These are phyloP conservation scores for Dactylellina sp. DNA, from an alignment of 2,329 filamentous ascomycete genomes.

Conservation along the genomic window DNA sequence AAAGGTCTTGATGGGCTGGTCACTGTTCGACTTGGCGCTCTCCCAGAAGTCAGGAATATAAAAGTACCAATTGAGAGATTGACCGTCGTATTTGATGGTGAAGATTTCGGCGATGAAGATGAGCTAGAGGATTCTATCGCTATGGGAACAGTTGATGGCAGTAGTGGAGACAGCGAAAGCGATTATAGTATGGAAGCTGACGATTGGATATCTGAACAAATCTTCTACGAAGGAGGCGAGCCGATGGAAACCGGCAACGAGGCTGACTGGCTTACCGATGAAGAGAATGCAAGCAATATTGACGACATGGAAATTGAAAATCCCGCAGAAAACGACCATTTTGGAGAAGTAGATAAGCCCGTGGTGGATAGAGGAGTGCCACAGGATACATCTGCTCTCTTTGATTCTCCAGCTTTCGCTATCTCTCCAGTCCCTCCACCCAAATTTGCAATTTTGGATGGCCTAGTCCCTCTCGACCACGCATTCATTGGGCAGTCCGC, in stretches of 20 bases:
- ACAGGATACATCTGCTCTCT: neutral
- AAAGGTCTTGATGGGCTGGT: constrained; percentile 69
- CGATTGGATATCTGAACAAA: constrained; percentile 62
- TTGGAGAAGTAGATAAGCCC: neutral
- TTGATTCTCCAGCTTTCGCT: neutral
- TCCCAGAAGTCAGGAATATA: constrained; percentile 67
- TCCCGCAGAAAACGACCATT: constrained; percentile 14
- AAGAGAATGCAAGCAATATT: constrained; percentile 63
- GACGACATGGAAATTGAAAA: constrained; percentile 49
- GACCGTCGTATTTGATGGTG: constrained; percentile 65
- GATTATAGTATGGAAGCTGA: constrained; percentile 59
- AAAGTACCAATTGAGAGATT: constrained; percentile 67
- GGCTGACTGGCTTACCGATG: constrained; percentile 64
- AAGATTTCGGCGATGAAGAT: constrained; percentile 63
- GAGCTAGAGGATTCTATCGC: constrained; percentile 37
- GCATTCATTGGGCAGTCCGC: constrained; percentile 62
- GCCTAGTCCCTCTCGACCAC: constrained; percentile 65
- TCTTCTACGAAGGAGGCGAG: constrained; percentile 66
- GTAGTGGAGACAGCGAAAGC: constrained; percentile 61
- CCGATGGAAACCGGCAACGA: constrained; percentile 65
- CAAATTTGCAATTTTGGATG: constrained; percentile 65
- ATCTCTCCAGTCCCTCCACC: constrained; percentile 59
- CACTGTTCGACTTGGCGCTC: constrained; percentile 69
- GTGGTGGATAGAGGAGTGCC: neutral
- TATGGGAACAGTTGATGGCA: constrained; percentile 61